Conservation (phyloP, 1,284 basidiomycete genomes). For the Cryptococcus deneoformans region DNA sequence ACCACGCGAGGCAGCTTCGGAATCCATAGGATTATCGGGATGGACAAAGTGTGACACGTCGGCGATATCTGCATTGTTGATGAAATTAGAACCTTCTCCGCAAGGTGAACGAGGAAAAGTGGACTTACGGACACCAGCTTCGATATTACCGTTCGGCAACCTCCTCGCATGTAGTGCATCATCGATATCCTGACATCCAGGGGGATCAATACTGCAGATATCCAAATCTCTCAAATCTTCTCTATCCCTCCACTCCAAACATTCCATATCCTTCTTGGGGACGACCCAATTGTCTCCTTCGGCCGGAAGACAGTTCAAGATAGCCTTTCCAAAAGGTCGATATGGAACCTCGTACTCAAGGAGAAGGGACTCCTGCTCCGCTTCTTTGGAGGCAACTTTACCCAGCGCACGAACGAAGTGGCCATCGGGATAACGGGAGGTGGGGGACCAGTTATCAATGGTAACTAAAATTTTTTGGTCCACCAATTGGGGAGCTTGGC, state of each 20-base stretch:
- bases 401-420: slow-evolving; percentile 95
- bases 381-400: slow-evolving; percentile 88
- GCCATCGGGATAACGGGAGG: slow-evolving; percentile 91
- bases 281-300: slow-evolving; percentile 95
- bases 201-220: slow-evolving; percentile 97
- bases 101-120: background rate
- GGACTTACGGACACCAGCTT: slow-evolving; percentile 93
- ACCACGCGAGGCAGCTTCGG: slow-evolving; percentile 89
- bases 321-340: slow-evolving; percentile 91
- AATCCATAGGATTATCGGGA: slow-evolving; percentile 94
- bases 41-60: slow-evolving; percentile 97
- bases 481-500: slow-evolving; percentile 84
- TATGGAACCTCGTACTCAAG: slow-evolving; percentile 98
- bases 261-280: slow-evolving; percentile 63
- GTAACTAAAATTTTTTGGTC: slow-evolving; percentile 98
- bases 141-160: slow-evolving; percentile 91
- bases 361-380: slow-evolving; percentile 91
- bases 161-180: slow-evolving; percentile 93
- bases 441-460: slow-evolving; percentile 87
- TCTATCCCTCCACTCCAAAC: slow-evolving; percentile 74
- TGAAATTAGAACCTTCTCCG: background rate
- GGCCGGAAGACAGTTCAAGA: slow-evolving; percentile 82
- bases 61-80: slow-evolving; percentile 72
- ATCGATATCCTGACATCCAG: slow-evolving; percentile 96
- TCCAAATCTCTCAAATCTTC: slow-evolving; percentile 83